phyloP scores from a whole-genome alignment of 2,329 filamentous ascomycete species.

The Ceratocystis cacaofunesta region DNA sequence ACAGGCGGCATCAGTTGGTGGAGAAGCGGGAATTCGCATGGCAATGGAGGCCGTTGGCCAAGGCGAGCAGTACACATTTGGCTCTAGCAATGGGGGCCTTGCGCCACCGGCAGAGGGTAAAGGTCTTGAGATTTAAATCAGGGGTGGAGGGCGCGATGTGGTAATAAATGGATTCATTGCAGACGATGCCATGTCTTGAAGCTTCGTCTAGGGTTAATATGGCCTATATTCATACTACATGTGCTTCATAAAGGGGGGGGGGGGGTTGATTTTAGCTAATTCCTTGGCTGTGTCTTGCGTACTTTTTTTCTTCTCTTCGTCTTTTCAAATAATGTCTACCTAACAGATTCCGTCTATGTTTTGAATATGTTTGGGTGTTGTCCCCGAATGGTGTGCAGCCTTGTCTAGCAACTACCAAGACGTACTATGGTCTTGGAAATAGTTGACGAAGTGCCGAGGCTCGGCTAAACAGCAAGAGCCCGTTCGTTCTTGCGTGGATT shows the following conservation, averaged over 20 bases:
- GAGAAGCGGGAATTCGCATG: slow-evolving; percentile 35
- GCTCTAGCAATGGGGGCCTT: slow-evolving; percentile 20
- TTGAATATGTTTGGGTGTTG: background rate
- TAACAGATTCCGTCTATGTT: background rate
- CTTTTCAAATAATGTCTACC: background rate
- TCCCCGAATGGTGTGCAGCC: no score
- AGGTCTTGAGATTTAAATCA: slow-evolving; percentile 12
- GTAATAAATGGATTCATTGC: background rate
- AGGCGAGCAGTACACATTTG: slow-evolving; percentile 39
- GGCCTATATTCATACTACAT: background rate
- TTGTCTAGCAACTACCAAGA: no score
- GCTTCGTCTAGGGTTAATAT: background rate
- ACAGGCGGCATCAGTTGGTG: slow-evolving; percentile 34
- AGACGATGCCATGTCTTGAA: background rate
- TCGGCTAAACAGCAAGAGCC: background rate
- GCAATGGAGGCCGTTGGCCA: slow-evolving; percentile 34
- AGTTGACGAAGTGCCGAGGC: background rate
- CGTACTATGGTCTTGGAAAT: no score
- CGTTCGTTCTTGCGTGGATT: background rate
- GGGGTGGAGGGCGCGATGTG: background rate
- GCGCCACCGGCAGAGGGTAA: slow-evolving; percentile 14
- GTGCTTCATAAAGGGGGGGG: background rate
- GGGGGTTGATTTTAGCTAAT: background rate
- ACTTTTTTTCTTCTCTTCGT: background rate
- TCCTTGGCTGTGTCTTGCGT: background rate